Percentiles rank a stretch among this genome's conserved stretches.
These are phyloP conservation scores for Anisogramma anomala DNA, from an alignment of 2,329 filamentous ascomycete genomes.

Conservation along the genomic window DNA sequence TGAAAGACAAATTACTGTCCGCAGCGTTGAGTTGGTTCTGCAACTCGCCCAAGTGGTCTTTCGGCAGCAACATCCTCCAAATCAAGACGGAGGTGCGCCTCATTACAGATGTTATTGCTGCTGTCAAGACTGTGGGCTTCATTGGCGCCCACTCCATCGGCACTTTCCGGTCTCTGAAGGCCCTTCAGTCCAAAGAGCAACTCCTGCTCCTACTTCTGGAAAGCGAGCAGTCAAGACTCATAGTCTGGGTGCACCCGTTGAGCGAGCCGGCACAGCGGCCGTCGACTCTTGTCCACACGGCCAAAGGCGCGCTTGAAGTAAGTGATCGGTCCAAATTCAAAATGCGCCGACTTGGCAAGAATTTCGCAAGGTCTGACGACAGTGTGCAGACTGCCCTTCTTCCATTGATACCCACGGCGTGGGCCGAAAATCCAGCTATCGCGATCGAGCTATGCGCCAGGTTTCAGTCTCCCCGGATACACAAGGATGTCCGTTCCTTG, in stretches of 20 bases:
- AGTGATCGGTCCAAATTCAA: constrained; percentile 12
- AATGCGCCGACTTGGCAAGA: background rate
- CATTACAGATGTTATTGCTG: constrained; percentile 59
- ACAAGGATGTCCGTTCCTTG: constrained; percentile 65
- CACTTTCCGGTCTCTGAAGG: constrained; percentile 54
- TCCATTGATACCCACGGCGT: constrained; percentile 67
- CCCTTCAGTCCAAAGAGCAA: constrained; percentile 67
- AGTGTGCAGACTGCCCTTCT: constrained; percentile 39
- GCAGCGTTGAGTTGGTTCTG: constrained; percentile 84
- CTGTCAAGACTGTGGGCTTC: constrained; percentile 52
- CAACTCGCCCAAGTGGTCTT: constrained; percentile 78
- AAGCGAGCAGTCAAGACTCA: constrained; percentile 71
- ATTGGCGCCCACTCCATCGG: constrained; percentile 43
- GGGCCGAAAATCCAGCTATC: constrained; percentile 72
- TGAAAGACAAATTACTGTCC: constrained; percentile 82
- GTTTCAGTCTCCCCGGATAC: constrained; percentile 64
- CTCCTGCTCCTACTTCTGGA: constrained; percentile 71
- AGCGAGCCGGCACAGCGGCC: constrained; percentile 40
- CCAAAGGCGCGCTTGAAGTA: constrained; percentile 32
- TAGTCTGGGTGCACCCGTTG: constrained; percentile 82
- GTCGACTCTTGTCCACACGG: constrained; percentile 28
- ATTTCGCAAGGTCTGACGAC: constrained; percentile 13
- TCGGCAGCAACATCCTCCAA: constrained; percentile 85
- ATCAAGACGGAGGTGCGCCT: constrained; percentile 84
- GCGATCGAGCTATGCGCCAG: constrained; percentile 75